These are phyloP conservation scores for Macrotyloma uniflorum DNA, from an alignment of 306 rosid genomes.

Conservation along the genomic window DNA sequence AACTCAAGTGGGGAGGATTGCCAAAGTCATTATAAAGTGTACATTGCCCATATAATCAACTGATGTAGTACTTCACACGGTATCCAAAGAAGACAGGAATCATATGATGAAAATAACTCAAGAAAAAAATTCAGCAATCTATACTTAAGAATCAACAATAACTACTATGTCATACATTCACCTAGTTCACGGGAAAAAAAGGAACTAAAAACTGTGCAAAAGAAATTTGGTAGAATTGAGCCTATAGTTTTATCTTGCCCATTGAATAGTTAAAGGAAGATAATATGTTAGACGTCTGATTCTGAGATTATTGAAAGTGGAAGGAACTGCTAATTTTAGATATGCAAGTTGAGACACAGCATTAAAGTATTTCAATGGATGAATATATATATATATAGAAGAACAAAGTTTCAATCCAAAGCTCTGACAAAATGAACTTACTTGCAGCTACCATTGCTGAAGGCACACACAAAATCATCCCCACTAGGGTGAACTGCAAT, in stretches of 20 bases:
- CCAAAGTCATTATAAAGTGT: not conserved
- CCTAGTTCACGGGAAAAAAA: not conserved
- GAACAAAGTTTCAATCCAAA: not conserved
- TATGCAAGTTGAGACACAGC: constrained; percentile 12
- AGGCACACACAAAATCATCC: constrained; percentile 77
- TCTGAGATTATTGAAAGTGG: not conserved
- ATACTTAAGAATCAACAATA: constrained; percentile 8
- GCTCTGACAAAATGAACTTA: constrained; percentile 47
- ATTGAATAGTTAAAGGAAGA: constrained; percentile 12
- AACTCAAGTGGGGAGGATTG: not conserved
- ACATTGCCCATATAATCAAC: not conserved
- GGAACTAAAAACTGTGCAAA: constrained; percentile 7
- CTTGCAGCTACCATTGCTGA: constrained; percentile 91
- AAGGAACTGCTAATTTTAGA: not conserved
- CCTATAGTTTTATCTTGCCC: not conserved
- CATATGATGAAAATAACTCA: not conserved
- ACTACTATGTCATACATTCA: not conserved
- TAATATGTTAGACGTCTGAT: not conserved
- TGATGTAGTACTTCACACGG: not conserved
- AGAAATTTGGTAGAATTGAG: not conserved
- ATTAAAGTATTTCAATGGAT: not conserved
- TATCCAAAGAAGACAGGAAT: not conserved
- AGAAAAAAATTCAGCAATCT: constrained; percentile 7
- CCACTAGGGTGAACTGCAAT: constrained; percentile 87
- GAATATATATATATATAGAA: constrained; percentile 2